These are phyloP conservation scores for Penicillium vulpinum DNA, from an alignment of 2,329 filamentous ascomycete genomes.

Conservation along the genomic window DNA sequence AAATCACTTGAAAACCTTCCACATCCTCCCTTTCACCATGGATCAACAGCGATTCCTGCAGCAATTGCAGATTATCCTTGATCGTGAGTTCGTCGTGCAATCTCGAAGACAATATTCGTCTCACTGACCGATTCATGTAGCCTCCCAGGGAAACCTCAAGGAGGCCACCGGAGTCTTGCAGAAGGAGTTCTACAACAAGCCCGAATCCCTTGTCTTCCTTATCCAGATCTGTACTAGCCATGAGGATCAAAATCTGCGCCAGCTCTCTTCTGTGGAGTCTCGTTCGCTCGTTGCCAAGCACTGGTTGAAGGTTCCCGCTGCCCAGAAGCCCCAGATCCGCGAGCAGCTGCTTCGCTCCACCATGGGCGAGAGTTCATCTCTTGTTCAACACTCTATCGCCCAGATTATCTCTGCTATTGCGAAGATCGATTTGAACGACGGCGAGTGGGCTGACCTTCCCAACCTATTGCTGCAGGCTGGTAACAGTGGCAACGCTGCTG, in stretches of 20 bases:
- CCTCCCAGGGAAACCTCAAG: constrained; percentile 87
- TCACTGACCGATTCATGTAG: constrained; percentile 49
- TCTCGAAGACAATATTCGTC: not conserved
- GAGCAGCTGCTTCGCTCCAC: constrained; percentile 81
- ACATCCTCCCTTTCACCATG: constrained; percentile 53
- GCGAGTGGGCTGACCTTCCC: constrained; percentile 80
- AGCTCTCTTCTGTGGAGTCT: constrained; percentile 89
- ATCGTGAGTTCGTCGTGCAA: constrained; percentile 62
- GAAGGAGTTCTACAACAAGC: constrained; percentile 87
- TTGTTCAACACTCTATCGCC: constrained; percentile 81
- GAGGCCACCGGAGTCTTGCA: constrained; percentile 85
- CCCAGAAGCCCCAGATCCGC: constrained; percentile 77
- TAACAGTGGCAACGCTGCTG: constrained; percentile 69
- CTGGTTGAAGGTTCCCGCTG: constrained; percentile 72
- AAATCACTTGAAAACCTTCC: constrained; percentile 7
- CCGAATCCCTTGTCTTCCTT: constrained; percentile 79
- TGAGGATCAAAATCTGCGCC: constrained; percentile 69
- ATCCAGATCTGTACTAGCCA: constrained; percentile 86
- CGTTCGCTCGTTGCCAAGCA: constrained; percentile 80
- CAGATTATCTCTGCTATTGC: constrained; percentile 87
- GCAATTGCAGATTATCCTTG: constrained; percentile 82
- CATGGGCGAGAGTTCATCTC: constrained; percentile 72
- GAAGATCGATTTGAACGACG: constrained; percentile 80
- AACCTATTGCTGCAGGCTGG: constrained; percentile 76
- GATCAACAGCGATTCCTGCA: constrained; percentile 80